Evolutionary conservation across 495 filamentous ascomycete species (phyloP), one percentile per base, ranked within the genome.

Genomic region (Penicillium mononematosum): DNA sequence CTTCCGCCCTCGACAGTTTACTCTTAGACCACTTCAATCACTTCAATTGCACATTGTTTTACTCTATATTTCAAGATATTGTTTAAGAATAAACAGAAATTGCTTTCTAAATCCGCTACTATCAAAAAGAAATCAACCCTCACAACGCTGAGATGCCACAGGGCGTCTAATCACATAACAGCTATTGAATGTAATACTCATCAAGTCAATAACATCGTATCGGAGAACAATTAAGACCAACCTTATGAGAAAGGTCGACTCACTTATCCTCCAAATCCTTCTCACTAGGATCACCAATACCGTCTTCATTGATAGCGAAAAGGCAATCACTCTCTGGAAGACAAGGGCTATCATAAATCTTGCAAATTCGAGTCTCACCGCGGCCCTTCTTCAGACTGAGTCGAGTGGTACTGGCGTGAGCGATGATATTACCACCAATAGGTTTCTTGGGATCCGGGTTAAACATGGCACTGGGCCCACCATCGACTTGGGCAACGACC

Each of bases 401-500:
- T 51, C 85, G 64, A 10, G 94, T 98, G 7, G 94, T 98, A 62
- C 89, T 94, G 38, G 94, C 91, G 70, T 98, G 94, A 14, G 94
- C 94, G 69, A 98, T 97, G 68, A 98, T 98, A 70, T 98, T 97
- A 59, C 94, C 94, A 51, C 94, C 94, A 72, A 98, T 97, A 1
- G 94, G 94, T 68, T 98, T 98, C 83, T 98, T 98, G 6, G 94
- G 94, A 66, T 98, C 94, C 0, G 94, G 94, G 61, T 98, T 98
- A 78, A 96, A 98, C 94, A 98, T 98, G 27, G 94, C 82, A 60
- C 86, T 91, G 12, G 92, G 91, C 1, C 94, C 94, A 52, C 95
- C 94, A 70, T 98, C 94, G 11, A 98, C 94, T 70, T 98, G 94
- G 31, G 94, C 93, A 34, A 98, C 94, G 29, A 98, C 94, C 67